Percentiles rank a stretch among this genome's conserved stretches.
Evolutionary conservation across 768 basidiomycete species (phyloP).

Genomic region (Lactarius psammicola): DNA sequence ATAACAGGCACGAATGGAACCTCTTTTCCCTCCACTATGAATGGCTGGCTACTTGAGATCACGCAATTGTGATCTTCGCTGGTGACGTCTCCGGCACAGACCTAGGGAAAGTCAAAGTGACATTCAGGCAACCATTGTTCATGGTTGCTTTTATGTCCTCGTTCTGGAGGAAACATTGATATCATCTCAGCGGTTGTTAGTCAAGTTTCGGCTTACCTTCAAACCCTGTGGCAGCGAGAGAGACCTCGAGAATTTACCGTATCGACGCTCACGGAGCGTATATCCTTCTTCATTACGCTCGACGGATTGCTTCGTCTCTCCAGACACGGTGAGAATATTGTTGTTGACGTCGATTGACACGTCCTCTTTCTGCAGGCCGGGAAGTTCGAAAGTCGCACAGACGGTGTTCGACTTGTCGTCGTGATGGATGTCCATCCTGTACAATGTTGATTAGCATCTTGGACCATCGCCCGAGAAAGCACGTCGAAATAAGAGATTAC

Average conservation of each 20-base stretch:
- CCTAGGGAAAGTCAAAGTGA: slow-evolving; percentile 35
- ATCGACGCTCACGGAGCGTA: slow-evolving; percentile 36
- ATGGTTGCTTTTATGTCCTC: slow-evolving; percentile 36
- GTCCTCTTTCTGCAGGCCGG: slow-evolving; percentile 51
- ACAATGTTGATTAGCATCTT: background rate
- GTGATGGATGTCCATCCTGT: slow-evolving; percentile 58
- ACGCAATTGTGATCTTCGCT: slow-evolving; percentile 18
- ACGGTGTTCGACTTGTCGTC: slow-evolving; percentile 46
- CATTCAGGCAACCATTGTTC: slow-evolving; percentile 34
- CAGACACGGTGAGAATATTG: slow-evolving; percentile 50
- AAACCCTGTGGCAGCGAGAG: slow-evolving; percentile 29
- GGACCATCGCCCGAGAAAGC: background rate
- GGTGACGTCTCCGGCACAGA: slow-evolving; percentile 17
- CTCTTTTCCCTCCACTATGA: background rate
- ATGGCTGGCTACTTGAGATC: background rate
- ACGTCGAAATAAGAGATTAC: background rate
- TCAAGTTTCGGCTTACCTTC: slow-evolving; percentile 24
- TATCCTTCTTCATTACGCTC: slow-evolving; percentile 40
- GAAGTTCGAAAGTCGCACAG: slow-evolving; percentile 57
- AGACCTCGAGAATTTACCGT: slow-evolving; percentile 35
- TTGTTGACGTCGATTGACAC: slow-evolving; percentile 52
- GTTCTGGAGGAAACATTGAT: slow-evolving; percentile 20
- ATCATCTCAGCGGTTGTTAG: background rate
- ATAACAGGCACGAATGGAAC: background rate
- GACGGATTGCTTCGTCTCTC: slow-evolving; percentile 41